Evolutionary conservation across 345 rosid species (phyloP), one percentile per base, ranked within the genome.

Genomic region (Bruguiera sexangula): DNA sequence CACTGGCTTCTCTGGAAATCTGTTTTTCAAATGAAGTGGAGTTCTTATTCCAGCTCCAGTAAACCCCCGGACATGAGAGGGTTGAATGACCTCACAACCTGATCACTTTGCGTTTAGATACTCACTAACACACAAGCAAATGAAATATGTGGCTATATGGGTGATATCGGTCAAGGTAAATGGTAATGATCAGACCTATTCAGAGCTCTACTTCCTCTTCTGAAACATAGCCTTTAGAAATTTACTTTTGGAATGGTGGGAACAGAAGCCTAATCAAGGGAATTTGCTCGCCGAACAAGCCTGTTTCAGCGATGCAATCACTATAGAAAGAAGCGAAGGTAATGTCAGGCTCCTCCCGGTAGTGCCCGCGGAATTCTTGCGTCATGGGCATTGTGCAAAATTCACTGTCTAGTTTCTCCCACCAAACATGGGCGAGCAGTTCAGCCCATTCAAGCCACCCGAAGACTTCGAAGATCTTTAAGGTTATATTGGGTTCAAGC

Each of bases 31-130:
- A 91, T 16, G 97, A 88, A 34, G 97, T 90, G 0, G 96, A 89
- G 51, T 81, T 78, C 79, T 91, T 91, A 83, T 91, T 91, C 97
- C 97, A 93, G 86, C 93, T 90, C 96, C 96, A 87, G 84, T 93
- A 90, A 54, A 87, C 98, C 32, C 96, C 37, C 37, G 0, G 96
- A 90, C 72, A 88, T 18, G 88, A 86, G 82, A 93, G 81, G 82
- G 82, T 82, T 19, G 93, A 92, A 3, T 93, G 89, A 27, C 86
- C 87, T 75, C 55, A 85, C 96, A 65, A 88, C 96, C 96, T 93
- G 73, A 19, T 52, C 53, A 66, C 59, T 61, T 51, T 31, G 15
- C 54, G 68, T 69, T 84, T 18, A 26, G 20, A 70, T 8, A 22
- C 27, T 22, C n/a, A 60, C 15, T 48, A 15, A 15, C 3, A 11